Conservation (phyloP, 148 eudicot genomes). For the Tetragonia tetragonoides region DNA sequence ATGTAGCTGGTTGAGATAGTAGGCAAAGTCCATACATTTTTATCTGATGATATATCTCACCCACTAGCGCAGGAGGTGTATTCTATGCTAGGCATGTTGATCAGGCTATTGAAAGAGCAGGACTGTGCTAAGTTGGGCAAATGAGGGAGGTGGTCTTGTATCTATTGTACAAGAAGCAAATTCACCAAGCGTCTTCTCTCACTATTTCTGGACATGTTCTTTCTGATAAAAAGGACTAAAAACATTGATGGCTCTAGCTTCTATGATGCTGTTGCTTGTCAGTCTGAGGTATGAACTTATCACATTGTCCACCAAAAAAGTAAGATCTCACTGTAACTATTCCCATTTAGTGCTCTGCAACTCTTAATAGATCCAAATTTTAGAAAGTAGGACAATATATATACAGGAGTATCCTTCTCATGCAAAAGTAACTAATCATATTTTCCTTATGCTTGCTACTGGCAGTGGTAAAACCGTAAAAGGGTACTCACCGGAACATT, state of each 20-base stretch:
- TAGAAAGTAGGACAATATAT: not conserved
- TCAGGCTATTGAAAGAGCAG: constrained; percentile 29
- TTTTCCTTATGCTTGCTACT: not conserved
- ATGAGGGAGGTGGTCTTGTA: not conserved
- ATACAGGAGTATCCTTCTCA: not conserved
- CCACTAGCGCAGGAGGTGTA: constrained; percentile 20
- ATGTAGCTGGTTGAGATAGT: constrained; percentile 57
- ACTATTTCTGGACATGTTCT: not conserved
- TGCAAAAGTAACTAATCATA: not conserved
- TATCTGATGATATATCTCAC: constrained; percentile 32
- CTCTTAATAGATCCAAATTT: not conserved
- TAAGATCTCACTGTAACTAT: not conserved
- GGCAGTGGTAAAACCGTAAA: not conserved
- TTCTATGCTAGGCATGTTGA: constrained; percentile 20
- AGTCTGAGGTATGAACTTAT: constrained; percentile 12
- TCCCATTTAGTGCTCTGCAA: not conserved
- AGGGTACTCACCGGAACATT: not conserved
- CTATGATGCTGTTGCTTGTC: not conserved
- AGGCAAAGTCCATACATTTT: constrained; percentile 32
- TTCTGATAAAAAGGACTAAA: not conserved
- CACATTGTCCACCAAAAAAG: not conserved
- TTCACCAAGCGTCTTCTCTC: not conserved
- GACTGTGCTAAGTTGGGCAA: not conserved
- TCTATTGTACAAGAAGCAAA: not conserved
- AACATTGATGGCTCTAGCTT: not conserved